Conservation (phyloP, 305 asterid species). For the Solanum aculeatissimum region DNA sequence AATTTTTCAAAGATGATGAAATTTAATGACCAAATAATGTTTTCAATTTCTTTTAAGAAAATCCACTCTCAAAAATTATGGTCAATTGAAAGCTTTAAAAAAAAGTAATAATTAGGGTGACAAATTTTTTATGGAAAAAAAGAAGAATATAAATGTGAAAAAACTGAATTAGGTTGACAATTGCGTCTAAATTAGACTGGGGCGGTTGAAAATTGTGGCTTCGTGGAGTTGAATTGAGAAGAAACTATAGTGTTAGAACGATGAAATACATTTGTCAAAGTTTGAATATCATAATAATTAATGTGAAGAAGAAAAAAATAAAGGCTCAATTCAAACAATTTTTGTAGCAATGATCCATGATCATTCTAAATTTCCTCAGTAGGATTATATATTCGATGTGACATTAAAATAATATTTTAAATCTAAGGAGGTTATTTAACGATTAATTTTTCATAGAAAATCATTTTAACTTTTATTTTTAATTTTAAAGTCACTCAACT, state of each 20-base stretch:
- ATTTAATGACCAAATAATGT: not conserved
- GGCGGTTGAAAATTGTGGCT: not conserved
- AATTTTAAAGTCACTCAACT: no score
- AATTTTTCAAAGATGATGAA: not conserved
- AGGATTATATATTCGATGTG: not conserved
- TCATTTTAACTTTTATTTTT: no score
- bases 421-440: no score
- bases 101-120: not conserved
- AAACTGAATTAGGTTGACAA: not conserved
- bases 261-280: not conserved
- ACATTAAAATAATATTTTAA: not conserved
- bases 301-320: not conserved
- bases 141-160: not conserved
- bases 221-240: not conserved
- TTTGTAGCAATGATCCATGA: not conserved
- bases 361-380: not conserved
- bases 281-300: not conserved
- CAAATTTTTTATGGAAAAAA: not conserved
- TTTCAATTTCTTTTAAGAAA: not conserved
- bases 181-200: not conserved
- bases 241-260: not conserved
- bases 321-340: not conserved
- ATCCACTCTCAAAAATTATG: not conserved
- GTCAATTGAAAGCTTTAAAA: accelerated
- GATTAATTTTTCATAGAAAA: no score